Percentiles rank a stretch among this genome's conserved stretches.
These are phyloP conservation scores for Chrysosporium queenslandicum DNA, from an alignment of 2,329 filamentous ascomycete genomes.

Conservation along the genomic window DNA sequence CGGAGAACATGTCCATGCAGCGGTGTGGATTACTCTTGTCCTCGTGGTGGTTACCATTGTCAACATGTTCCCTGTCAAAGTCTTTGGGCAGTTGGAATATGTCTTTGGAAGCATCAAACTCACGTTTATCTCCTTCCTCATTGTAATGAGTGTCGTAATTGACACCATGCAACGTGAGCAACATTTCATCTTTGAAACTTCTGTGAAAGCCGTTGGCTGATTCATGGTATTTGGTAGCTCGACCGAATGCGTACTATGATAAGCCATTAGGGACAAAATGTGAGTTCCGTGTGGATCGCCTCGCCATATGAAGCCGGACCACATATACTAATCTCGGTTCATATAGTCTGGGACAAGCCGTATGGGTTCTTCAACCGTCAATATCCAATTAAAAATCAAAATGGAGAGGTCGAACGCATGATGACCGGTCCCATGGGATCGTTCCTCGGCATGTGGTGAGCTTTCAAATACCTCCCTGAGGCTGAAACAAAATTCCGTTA, in stretches of 20 bases:
- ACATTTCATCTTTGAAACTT: background rate
- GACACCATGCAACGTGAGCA: constrained; percentile 28
- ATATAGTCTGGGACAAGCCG: constrained; percentile 28
- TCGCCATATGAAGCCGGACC: too few relatives aligned
- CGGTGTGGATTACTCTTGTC: constrained; percentile 32
- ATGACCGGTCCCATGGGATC: constrained; percentile 30
- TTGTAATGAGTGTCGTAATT: constrained; percentile 37
- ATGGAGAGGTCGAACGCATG: constrained; percentile 21
- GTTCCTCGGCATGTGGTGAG: constrained; percentile 34
- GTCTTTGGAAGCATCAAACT: constrained; percentile 30
- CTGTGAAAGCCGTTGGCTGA: background rate
- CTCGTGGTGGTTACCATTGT: constrained; percentile 27
- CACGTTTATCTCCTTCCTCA: constrained; percentile 33
- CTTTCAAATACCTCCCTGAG: background rate
- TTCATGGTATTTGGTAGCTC: constrained; percentile 21
- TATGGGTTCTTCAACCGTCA: constrained; percentile 32
- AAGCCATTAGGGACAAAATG: constrained; percentile 30
- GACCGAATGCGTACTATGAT: constrained; percentile 30
- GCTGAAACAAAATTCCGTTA: background rate
- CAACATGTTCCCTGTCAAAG: constrained; percentile 32
- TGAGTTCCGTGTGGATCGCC: constrained; percentile 16
- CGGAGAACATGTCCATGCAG: constrained; percentile 25
- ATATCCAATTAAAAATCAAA: constrained; percentile 27
- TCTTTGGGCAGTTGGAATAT: constrained; percentile 31
- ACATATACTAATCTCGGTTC: background rate